phyloP scores from a whole-genome alignment of 169 alveolate genomes.

The Babesia bovis region DNA sequence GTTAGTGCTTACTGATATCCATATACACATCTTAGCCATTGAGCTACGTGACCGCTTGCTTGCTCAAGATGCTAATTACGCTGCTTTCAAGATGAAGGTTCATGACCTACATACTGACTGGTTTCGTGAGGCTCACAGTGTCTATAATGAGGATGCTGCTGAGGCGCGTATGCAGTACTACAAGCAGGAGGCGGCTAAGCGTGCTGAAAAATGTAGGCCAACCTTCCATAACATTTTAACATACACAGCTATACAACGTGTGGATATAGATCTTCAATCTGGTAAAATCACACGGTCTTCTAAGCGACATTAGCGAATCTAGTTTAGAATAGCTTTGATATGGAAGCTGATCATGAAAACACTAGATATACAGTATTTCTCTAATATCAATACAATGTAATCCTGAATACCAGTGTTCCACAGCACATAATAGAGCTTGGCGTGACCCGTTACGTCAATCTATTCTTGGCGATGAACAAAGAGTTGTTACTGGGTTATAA shows the following conservation, averaged over 20 bases:
- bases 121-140: constrained; percentile 50
- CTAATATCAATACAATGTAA: too few relatives aligned
- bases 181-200: constrained; percentile 31
- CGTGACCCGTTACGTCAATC: too few relatives aligned
- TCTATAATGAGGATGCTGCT: constrained; percentile 50
- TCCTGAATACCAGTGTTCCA: too few relatives aligned
- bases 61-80: constrained; percentile 21
- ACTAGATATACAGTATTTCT: too few relatives aligned
- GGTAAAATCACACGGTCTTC: constrained; percentile 15
- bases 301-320: too few relatives aligned
- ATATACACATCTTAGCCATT: constrained; percentile 17
- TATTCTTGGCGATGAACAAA: too few relatives aligned
- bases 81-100: constrained; percentile 27
- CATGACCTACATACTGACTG: constrained; percentile 52
- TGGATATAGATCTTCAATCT: constrained; percentile 49
- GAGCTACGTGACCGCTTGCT: constrained; percentile 37
- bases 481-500: too few relatives aligned
- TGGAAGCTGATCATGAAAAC: too few relatives aligned
- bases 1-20: not conserved
- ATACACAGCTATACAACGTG: constrained; percentile 26
- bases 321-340: too few relatives aligned
- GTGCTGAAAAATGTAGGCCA: constrained; percentile 32
- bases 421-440: too few relatives aligned
- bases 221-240: not conserved
- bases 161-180: constrained; percentile 18